Evolutionary conservation across 768 basidiomycete species (phyloP).

Genomic region (Rhodotorula diobovata): DNA sequence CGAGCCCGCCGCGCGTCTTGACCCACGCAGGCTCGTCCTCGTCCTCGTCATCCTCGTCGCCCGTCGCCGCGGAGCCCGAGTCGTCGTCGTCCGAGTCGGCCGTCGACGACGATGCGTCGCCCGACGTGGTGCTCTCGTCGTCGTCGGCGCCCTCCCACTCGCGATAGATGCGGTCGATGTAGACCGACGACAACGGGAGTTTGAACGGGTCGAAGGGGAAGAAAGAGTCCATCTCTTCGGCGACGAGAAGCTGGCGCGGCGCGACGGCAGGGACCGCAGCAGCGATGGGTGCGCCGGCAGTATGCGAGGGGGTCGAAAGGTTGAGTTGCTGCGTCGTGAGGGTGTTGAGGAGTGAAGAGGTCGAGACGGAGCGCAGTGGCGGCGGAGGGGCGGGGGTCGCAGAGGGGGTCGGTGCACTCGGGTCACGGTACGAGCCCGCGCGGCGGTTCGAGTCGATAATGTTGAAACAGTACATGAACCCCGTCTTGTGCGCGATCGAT

Average conservation of each 20-base stretch:
- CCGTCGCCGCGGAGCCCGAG: background rate
- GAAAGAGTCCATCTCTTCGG: slow-evolving; percentile 66
- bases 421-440: slow-evolving; percentile 43
- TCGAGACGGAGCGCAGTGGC: slow-evolving; percentile 34
- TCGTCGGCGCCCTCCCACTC: slow-evolving; percentile 84
- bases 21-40: slow-evolving; percentile 13
- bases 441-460: slow-evolving; percentile 85
- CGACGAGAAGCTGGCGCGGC: slow-evolving; percentile 35
- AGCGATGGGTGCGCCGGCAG: slow-evolving; percentile 2
- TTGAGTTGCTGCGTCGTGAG: slow-evolving; percentile 16
- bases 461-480: slow-evolving; percentile 89
- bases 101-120: slow-evolving; percentile 9
- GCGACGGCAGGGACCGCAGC: background rate
- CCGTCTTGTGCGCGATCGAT: slow-evolving; percentile 79
- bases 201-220: slow-evolving; percentile 99
- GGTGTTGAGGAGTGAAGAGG: slow-evolving; percentile 30
- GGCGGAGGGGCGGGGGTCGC: slow-evolving; percentile 7
- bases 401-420: background rate
- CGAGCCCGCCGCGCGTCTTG: slow-evolving; percentile 17
- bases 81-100: slow-evolving; percentile 14
- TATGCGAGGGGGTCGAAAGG: slow-evolving; percentile 9
- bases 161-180: slow-evolving; percentile 77
- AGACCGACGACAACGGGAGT: slow-evolving; percentile 69
- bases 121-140: slow-evolving; percentile 54
- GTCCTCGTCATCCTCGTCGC: slow-evolving; percentile 11